These are phyloP conservation scores for Geranium brycei DNA, from an alignment of 345 rosid species.

Conservation along the genomic window DNA sequence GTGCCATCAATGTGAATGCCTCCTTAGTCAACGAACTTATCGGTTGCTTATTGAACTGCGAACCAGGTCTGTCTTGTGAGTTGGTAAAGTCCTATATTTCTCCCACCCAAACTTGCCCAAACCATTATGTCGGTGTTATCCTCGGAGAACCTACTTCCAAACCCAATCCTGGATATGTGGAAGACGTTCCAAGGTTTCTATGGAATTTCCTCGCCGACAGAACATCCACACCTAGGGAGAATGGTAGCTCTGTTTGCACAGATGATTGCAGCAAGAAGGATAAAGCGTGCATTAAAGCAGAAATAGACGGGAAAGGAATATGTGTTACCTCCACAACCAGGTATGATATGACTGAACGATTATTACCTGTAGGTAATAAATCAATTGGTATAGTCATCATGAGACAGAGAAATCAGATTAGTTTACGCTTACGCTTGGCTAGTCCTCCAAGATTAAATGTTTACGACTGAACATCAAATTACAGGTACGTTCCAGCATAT, in stretches of 20 bases:
- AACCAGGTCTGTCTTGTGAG: conserved; percentile 81
- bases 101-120: conserved; percentile 54
- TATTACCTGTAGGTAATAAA: too few relatives aligned
- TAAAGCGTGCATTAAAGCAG: conserved; percentile 67
- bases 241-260: conserved; percentile 37
- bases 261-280: conserved; percentile 42
- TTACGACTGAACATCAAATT: neutral
- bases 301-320: conserved; percentile 45
- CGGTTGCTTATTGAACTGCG: conserved; percentile 60
- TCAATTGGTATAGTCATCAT: too few relatives aligned
- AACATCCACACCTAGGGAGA: conserved; percentile 41
- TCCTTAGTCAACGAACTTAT: conserved; percentile 77
- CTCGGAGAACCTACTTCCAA: conserved; percentile 75
- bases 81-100: conserved; percentile 64
- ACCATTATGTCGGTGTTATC: conserved; percentile 79
- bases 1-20: conserved; percentile 47
- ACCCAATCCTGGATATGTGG: conserved; percentile 45
- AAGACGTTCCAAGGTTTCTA: conserved; percentile 67
- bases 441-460: too few relatives aligned
- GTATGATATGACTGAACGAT: conserved; percentile 21
- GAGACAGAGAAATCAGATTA: too few relatives aligned
- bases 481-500: conserved; percentile 88
- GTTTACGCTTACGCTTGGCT: too few relatives aligned
- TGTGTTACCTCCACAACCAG: conserved; percentile 67
- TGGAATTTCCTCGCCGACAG: conserved; percentile 89